Base-by-base conservation (phyloP, 75 land plant genomes). In the Larix kaempferi region DNA sequence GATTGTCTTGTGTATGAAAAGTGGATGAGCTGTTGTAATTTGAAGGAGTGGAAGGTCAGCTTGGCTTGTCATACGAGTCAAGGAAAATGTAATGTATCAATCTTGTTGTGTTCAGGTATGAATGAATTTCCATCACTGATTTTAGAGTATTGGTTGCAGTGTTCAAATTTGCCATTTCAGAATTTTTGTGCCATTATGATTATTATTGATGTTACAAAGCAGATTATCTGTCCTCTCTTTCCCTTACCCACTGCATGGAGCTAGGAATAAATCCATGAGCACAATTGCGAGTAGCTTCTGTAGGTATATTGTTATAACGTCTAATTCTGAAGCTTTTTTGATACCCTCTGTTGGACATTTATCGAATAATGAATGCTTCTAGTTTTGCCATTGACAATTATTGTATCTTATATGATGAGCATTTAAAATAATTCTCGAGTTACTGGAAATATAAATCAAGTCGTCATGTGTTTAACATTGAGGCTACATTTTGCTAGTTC, bases 81-180 rank as follows among this genome's bases (percentile, higher is more conserved):
- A 69, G 52, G 73, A 69, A 19, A 69, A 41, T 69, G 73, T 69
- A 69, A 69, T 69, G 73, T 69, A 69, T 69, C 73, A 21, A 41
- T 69, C 73, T 69, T 41, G 39, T 69, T 41, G 54, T 69, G 41
- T 69, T 69, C 73, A 69, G 41, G 21, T 69, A 44, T 41, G 73
- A 69, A 39, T 41, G 73, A 69, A 69, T 69, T 17, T 69, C 73
- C 73, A 62, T 27, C 65, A 41, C 73, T 69, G 73, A 41, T 41
- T 41, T 69, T 39, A 41, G 25, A 69, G 49, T 69, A 37, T 69
- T 39, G 52, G 35, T 69, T 69, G 54, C 72, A 69, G 21, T 39
- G 72, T 69, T 69, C 52, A 41, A 15, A 65, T 65, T 35, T 65
- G 41, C 41, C 41, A 65, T 65, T 49, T 49, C 54, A 10, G n/a